Base-by-base conservation (phyloP, 78 protist genomes). In the Dictyostelium purpureum region DNA sequence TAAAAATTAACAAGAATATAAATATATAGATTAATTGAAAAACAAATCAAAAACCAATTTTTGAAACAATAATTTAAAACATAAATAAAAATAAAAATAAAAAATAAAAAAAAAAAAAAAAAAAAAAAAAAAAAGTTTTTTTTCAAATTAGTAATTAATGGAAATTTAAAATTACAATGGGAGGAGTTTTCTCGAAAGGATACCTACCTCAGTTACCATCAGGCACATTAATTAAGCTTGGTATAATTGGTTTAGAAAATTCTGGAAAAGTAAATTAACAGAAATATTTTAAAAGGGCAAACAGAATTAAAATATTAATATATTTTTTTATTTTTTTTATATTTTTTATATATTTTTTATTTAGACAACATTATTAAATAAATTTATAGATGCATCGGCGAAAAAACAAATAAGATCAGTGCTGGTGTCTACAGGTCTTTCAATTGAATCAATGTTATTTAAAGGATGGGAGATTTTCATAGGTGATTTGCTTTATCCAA, bases 241-340 rank as follows among this genome's bases (percentile, higher is more conserved):
- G 80, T 16, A 82, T 82, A 26, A 82, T 82, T 9, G 90, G 90
- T 11, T 70, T 82, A 70, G 90, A 82, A 42, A 82, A 82, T 31
- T 67, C 90, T 51, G 90, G 90, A 26, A 82, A 82, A 63, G 90
- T 81, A 63, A 28, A 21, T 56, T 56, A 56, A 56, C 6, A 56
- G 7, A 43, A 43, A 43, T 9, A 43, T 43, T 43, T 43, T 4
- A 7, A 7, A 43, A 7, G 49, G 49, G 7, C 49, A 43, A 31
- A 10, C 49, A 66, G 9, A n/a, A 3, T 26, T 6, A 24, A 2
- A 61, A 14, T 40, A 40, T 37, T 21, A 67, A 26, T 19, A 18
- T 35, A 70, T 9, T 40, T n/a, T 38, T 35, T 74, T 24, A 31
- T 6, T 26, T 52, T 24, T 57, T n/a, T 56, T 21, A 24, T 24